Evolutionary conservation across 805 yeast genomes (phyloP), one percentile per base, ranked within the genome.

Genomic region (Wickerhamiella occidentalis): DNA sequence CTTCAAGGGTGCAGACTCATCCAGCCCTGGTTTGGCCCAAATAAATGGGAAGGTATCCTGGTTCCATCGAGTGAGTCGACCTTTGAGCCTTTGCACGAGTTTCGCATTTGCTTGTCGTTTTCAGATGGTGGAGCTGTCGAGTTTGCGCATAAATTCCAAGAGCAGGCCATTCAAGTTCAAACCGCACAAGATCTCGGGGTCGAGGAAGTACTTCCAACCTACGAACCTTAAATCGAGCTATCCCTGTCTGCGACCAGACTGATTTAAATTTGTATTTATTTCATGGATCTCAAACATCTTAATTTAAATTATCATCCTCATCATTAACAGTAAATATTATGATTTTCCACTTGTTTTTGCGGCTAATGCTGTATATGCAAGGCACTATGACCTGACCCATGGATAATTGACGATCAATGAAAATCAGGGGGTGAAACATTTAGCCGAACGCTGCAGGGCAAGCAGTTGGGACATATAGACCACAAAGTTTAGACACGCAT

Each of bases 11-110:
- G 56, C 22, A 40, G 48, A 28, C 44, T 64, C 15, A 52, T 55
- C 8, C 64, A 62, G 56, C 69, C 69, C 6, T 65, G 66, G 66
- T 55, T 65, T 22, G 69, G 69, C 3, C 68, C 69, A 17, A 60
- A 65, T 46, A 52, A 53, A 19, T 62, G 65, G 65, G 55, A 55
- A 38, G 58, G 59, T 17, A 23, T 40, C 3, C 45, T 63, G 11
- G 35, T 50, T n/a, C 61, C 64, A 8, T 47, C 51, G 11, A 22
- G 25, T 1, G 51, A 46, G n/a, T 54, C 54, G 2, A 58, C 59
- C 12, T 40, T 59, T 19, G 63, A 57, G 38, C 63, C 64, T 4
- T 33, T 29, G 8, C 50, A 45, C 12, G 48, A 46, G n/a, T 64
- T 67, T 64, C 48, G 51, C 6, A 44, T 63, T 17, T 19, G 22